Evolutionary conservation across 129 eudicot genomes (phyloP).

Genomic region (Gnaphalium uliginosum): DNA sequence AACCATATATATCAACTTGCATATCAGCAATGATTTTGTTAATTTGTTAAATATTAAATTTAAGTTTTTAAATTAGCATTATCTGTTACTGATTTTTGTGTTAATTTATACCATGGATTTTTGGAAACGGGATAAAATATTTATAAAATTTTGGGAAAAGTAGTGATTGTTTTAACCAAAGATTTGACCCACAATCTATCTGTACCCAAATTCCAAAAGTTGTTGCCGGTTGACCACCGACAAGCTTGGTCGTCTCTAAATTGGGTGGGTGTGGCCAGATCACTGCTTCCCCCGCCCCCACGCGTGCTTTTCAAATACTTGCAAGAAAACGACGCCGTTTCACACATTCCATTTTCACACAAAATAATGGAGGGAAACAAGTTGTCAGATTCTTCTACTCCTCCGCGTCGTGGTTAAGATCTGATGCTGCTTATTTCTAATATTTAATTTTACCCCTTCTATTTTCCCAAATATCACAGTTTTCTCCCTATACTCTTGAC

Average conservation of each 20-base stretch:
- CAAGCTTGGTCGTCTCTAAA: conserved; percentile 29
- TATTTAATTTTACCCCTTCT: background rate
- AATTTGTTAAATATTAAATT: no score
- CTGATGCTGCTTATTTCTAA: background rate
- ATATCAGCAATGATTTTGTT: no score
- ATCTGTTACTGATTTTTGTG: background rate
- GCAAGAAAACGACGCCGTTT: conserved; percentile 1
- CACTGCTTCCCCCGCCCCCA: conserved; percentile 30
- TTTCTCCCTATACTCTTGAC: background rate
- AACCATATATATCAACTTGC: no score
- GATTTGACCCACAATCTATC: conserved; percentile 24
- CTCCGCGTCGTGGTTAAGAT: background rate
- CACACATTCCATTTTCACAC: conserved; percentile 1
- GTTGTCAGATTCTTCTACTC: no score
- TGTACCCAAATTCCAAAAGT: conserved; percentile 26
- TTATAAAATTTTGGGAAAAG: background rate
- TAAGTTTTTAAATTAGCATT: no score
- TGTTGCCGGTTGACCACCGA: conserved; percentile 49
- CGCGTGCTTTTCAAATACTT: conserved; percentile 25
- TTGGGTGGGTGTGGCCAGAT: conserved; percentile 24
- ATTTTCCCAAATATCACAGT: background rate
- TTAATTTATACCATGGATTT: background rate
- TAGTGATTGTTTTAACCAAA: conserved; percentile 26
- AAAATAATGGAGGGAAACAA: no score
- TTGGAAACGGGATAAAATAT: background rate